Percentiles rank a stretch among this genome's conserved stretches.
phyloP scores from a whole-genome alignment of 345 rosid species.

The Salix caprea region DNA sequence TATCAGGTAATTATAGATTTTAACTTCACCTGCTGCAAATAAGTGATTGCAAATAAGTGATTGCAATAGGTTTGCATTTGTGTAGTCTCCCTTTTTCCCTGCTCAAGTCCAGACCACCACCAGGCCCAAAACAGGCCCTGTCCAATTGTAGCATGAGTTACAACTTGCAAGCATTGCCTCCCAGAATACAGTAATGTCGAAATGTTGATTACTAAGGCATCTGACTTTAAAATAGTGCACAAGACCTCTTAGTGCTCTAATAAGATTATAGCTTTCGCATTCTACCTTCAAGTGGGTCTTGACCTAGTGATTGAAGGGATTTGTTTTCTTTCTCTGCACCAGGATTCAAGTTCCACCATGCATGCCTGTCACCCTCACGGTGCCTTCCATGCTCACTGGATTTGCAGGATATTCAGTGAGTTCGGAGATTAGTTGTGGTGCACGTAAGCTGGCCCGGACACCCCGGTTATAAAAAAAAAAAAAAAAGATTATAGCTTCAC shows the following conservation, averaged over 20 bases:
- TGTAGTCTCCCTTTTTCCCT: background rate
- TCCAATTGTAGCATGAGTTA: background rate
- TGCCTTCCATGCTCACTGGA: too few relatives aligned
- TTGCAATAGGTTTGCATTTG: background rate
- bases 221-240: background rate
- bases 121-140: background rate
- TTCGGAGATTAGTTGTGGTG: too few relatives aligned
- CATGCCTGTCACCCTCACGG: too few relatives aligned
- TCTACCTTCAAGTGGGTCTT: too few relatives aligned
- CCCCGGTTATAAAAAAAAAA: too few relatives aligned
- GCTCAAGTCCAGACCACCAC: background rate
- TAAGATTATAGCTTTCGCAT: too few relatives aligned
- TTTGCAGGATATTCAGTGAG: too few relatives aligned
- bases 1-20: background rate
- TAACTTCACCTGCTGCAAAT: background rate
- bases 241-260: background rate
- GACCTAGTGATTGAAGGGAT: too few relatives aligned
- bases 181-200: background rate
- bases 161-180: background rate
- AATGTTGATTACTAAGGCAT: background rate
- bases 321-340: too few relatives aligned
- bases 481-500: too few relatives aligned
- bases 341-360: too few relatives aligned
- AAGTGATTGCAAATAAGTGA: background rate
- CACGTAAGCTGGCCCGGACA: too few relatives aligned